Base-by-base conservation (phyloP, 1,284 basidiomycete genomes). In the Thecaphora thlaspeos region DNA sequence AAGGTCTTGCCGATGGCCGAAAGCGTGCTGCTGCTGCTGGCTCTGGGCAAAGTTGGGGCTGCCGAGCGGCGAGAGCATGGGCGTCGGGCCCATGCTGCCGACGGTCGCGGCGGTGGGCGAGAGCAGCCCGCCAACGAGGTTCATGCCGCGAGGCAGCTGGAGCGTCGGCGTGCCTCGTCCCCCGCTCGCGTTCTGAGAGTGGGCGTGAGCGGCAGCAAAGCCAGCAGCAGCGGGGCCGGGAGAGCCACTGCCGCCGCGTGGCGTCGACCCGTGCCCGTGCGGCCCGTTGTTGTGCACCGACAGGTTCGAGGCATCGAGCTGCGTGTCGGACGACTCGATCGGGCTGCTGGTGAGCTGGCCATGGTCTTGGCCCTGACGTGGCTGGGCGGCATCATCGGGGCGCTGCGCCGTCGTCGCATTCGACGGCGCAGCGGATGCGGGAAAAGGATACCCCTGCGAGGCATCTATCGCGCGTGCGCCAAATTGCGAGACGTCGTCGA, bases 21-120 rank as follows among this genome's bases (percentile, higher is more conserved):
- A n/a, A n/a, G 7, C 26, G 26, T 28, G 12, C 11, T 30, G 43
- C 22, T 38, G 32, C 37, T 38, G 37, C 37, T n/a, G 32, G 10
- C 43, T 30, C 15, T 30, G 28, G 14, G 26, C 26, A 11, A 28
- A 28, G 26, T 11, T 46, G 22, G 63, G 59, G 42, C 61, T 62
- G 5, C 56, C 54, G 32, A 56, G 41, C 14, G 61, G 60, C 12
- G 57, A 62, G 18, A 50, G 55, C 10, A 46, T 41, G n/a, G 41
- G 41, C 10, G 54, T 46, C 10, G 53, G 34, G 3, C 34, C 56
- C 0, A 38, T 45, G 21, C 51, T 64, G 15, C 61, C 64, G 24
- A 55, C 48, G 12, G 65, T 64, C 5, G 65, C 65, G 21, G 65
- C 65, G 12, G 61, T 57, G 1, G 65, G 65, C 34, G 65, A 68